phyloP scores from a whole-genome alignment of 768 basidiomycete genomes.

The Pisolithus microcarpus region DNA sequence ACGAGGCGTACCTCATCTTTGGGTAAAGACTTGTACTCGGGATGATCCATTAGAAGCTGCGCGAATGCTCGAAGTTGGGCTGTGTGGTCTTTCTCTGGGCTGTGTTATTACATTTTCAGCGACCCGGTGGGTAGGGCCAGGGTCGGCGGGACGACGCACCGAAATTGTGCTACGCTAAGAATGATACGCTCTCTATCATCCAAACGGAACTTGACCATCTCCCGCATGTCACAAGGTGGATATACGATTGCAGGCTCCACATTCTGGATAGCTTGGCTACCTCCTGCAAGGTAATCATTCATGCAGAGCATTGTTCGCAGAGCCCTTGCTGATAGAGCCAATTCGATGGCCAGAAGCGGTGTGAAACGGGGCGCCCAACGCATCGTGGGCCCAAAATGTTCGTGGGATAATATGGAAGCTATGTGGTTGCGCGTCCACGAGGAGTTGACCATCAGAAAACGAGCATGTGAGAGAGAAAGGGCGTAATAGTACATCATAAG shows the following conservation, averaged over 20 bases:
- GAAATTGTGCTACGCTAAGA: constrained; percentile 87
- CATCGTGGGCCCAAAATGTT: constrained; percentile 40
- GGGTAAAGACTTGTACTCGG: constrained; percentile 39
- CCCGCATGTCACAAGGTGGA: constrained; percentile 85
- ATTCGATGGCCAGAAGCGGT: constrained; percentile 34
- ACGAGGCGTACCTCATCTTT: constrained; percentile 48
- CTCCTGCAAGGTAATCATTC: not conserved
- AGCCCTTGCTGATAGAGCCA: constrained; percentile 12
- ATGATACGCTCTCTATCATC: constrained; percentile 55
- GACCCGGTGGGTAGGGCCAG: not conserved
- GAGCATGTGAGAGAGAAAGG: constrained; percentile 60
- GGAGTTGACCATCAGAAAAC: constrained; percentile 89
- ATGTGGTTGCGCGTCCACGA: constrained; percentile 90
- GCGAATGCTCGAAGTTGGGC: constrained; percentile 70
- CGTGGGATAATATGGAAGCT: constrained; percentile 57
- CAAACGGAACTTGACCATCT: constrained; percentile 52
- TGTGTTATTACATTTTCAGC: constrained; percentile 17
- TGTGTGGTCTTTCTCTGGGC: constrained; percentile 92
- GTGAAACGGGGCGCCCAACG: constrained; percentile 37
- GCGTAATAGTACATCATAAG: constrained; percentile 82
- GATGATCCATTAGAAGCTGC: constrained; percentile 48
- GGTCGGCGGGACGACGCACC: constrained; percentile 39
- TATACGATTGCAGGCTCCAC: constrained; percentile 52
- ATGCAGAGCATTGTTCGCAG: not conserved
- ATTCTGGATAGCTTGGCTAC: not conserved